phyloP scores from a whole-genome alignment of 306 rosid species.

The Adenanthera pavonina region DNA sequence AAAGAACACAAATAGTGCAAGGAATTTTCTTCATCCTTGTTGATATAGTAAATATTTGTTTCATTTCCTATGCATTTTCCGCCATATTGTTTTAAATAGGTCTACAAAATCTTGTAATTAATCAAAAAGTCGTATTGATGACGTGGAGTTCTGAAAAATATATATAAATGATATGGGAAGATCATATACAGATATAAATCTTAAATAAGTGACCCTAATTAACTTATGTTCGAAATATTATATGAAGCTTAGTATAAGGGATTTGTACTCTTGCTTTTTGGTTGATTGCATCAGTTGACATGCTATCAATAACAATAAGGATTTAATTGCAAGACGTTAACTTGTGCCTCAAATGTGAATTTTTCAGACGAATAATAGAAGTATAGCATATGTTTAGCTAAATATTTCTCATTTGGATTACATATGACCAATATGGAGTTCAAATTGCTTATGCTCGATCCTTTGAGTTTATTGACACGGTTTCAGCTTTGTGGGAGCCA shows the following conservation, averaged over 20 bases:
- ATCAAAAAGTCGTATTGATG: slow-evolving; percentile 38
- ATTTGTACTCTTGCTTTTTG: slow-evolving; percentile 13
- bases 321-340: not conserved
- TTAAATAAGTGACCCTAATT: slow-evolving; percentile 2
- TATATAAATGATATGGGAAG: not conserved
- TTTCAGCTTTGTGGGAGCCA: not conserved
- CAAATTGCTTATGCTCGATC: not conserved
- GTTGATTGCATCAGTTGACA: slow-evolving; percentile 25
- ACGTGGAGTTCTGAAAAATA: not conserved
- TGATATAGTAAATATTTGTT: too few relatives aligned
- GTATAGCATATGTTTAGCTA: not conserved
- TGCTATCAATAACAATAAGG: not conserved
- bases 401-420: not conserved
- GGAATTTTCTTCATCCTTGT: too few relatives aligned
- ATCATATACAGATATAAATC: not conserved
- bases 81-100: slow-evolving; percentile 31
- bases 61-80: slow-evolving; percentile 18
- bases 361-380: not conserved
- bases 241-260: not conserved
- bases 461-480: not conserved
- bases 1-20: too few relatives aligned
- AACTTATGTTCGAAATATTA: not conserved
- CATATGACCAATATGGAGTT: not conserved
- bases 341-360: not conserved
- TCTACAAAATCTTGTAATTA: slow-evolving; percentile 18